Conservation (phyloP, 306 rosid species). For the Mimosa bimucronata region DNA sequence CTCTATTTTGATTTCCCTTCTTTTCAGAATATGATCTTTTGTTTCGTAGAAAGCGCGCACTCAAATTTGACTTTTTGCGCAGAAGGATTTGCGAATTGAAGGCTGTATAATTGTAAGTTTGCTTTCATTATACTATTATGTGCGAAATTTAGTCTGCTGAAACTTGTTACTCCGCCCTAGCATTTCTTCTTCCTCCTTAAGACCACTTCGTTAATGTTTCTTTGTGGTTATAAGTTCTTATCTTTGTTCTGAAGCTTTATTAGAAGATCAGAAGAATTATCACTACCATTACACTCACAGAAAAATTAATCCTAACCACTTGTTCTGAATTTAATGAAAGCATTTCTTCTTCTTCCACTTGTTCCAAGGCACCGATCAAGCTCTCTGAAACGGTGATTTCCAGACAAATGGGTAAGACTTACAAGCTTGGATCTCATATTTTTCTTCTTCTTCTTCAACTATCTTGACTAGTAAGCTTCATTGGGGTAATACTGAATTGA, state of each 20-base stretch:
- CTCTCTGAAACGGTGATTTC: conserved; percentile 51
- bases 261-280: conserved; percentile 34
- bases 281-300: conserved; percentile 44
- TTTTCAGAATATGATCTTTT: background rate
- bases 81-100: conserved; percentile 37
- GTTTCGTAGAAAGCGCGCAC: conserved; percentile 23
- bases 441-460: conserved; percentile 21
- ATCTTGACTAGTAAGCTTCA: conserved; percentile 34
- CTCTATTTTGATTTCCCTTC: too few species aligned
- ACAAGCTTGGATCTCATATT: conserved; percentile 41
- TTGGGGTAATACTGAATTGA: conserved; percentile 22
- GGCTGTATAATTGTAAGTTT: conserved; percentile 33
- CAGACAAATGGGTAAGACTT: conserved; percentile 44
- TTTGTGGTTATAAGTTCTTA: background rate
- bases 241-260: conserved; percentile 1
- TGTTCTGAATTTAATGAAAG: conserved; percentile 45
- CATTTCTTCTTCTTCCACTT: conserved; percentile 29
- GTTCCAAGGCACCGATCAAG: conserved; percentile 45
- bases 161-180: background rate
- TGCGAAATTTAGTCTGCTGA: background rate
- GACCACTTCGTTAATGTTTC: background rate
- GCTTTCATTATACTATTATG: background rate
- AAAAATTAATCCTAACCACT: conserved; percentile 37
- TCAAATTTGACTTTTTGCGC: conserved; percentile 38
- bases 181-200: background rate